phyloP scores from a whole-genome alignment of 495 filamentous ascomycete species.

The Darksidea phi region DNA sequence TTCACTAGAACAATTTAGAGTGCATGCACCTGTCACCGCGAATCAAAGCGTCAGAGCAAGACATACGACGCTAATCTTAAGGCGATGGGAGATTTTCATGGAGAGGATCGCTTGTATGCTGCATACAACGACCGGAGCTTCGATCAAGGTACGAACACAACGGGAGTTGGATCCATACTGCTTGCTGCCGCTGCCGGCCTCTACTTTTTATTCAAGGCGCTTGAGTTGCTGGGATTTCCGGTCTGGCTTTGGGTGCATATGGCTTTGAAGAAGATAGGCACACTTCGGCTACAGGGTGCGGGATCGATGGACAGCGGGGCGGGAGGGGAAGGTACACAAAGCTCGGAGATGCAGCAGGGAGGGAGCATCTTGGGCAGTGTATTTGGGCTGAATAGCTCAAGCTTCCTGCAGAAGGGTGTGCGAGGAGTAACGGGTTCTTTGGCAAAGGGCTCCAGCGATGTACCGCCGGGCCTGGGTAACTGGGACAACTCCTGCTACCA shows the following conservation, averaged over 20 bases:
- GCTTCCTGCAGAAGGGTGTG: constrained; percentile 42
- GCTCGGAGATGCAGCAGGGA: constrained; percentile 1
- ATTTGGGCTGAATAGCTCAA: constrained; percentile 60
- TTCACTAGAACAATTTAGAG: too few relatives aligned
- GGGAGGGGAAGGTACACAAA: neutral
- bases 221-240: constrained; percentile 26
- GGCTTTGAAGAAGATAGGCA: constrained; percentile 5
- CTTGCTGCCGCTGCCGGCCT: constrained; percentile 1
- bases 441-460: constrained; percentile 31
- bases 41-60: too few relatives aligned
- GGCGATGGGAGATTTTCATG: too few relatives aligned
- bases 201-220: constrained; percentile 16
- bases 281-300: neutral
- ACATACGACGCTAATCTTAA: too few relatives aligned
- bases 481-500: constrained; percentile 96
- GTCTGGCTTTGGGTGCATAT: constrained; percentile 26
- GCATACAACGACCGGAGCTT: too few relatives aligned
- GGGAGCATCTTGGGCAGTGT: constrained; percentile 55
- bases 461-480: constrained; percentile 81
- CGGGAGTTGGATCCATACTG: neutral
- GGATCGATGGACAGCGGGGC: neutral
- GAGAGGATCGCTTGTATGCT: neutral
- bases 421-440: neutral
- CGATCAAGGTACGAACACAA: too few relatives aligned
- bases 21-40: too few relatives aligned